Conservation (phyloP, 805 yeast genomes). For the Priceomyces castillae region DNA sequence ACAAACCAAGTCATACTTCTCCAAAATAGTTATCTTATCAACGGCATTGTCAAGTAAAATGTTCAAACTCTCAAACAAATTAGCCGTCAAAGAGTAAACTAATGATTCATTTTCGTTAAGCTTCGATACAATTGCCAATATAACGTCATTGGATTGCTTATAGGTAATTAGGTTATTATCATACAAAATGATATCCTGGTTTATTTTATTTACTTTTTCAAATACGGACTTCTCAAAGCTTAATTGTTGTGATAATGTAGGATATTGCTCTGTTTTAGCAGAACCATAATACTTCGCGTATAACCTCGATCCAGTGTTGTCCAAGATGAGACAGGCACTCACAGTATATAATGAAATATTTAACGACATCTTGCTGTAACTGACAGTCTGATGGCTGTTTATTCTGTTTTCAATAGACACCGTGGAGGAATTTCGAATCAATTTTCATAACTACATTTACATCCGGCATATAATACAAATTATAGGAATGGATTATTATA, state of each 20-base stretch:
- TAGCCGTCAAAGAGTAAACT: constrained; percentile 70
- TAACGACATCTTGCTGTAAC: constrained; percentile 31
- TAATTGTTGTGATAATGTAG: constrained; percentile 59
- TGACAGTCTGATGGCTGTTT: neutral
- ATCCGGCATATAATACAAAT: neutral
- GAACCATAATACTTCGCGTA: constrained; percentile 81
- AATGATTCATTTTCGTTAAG: constrained; percentile 83
- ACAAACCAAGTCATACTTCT: constrained; percentile 80
- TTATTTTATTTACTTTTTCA: constrained; percentile 73
- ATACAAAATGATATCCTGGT: constrained; percentile 75
- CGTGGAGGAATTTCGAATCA: constrained; percentile 7
- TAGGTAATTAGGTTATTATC: constrained; percentile 82
- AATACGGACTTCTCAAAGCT: constrained; percentile 74
- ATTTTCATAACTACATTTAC: neutral
- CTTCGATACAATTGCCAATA: constrained; percentile 68
- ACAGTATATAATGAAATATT: constrained; percentile 75
- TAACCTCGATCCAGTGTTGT: constrained; percentile 74
- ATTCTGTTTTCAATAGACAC: constrained; percentile 5
- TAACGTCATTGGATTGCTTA: constrained; percentile 76
- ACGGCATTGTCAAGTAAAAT: constrained; percentile 66
- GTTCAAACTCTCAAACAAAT: constrained; percentile 78
- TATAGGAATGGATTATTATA: neutral
- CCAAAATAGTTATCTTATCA: constrained; percentile 76
- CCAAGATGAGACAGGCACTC: constrained; percentile 76
- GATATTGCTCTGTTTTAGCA: constrained; percentile 46